Evolutionary conservation across 768 basidiomycete genomes (phyloP), one percentile per base, ranked within the genome.

Genomic region (Paxillus ammoniavirescens): DNA sequence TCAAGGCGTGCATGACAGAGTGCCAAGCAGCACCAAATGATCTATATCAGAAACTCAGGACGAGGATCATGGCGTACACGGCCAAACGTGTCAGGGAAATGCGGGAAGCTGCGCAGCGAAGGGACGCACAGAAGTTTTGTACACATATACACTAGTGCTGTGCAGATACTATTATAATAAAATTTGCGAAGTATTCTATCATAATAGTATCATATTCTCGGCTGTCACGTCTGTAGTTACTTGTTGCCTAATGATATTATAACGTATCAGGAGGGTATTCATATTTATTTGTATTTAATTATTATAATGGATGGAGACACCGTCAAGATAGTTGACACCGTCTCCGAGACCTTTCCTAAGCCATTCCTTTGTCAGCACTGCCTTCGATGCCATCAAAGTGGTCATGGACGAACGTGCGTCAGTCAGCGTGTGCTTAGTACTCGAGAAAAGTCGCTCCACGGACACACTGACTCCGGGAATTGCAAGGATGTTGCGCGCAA

Each of bases 361-460:
- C 60, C 60, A 61, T 41, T 55, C 58, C 56, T 64, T 64, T 1
- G 51, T 50, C 7, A 61, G 13, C 21, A 61, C 50, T 10, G 53
- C 53, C 41, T 33, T 47, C 10, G 53, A 49, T 8, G 47, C 55
- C 0, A 55, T 57, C 42, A 55, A 44, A 0, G 58, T 54, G 10
- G 56, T 53, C 58, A 64, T 57, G 2, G 60, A 64, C 0, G 56
- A 47, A 2, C 54, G 58, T 4, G 26, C 18, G 41, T 61, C 54
- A 6, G 52, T 46, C 3, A 60, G 35, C n/a, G 57, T 61, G 46
- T 57, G 57, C 17, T 57, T 49, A 15, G 44, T 40, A 41, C 53
- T 55, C n/a, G 60, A 63, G 42, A 63, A 65, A 1, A 65, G 47
- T 3, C 52, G 55, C 42, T 65, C 59, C 13, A 63, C 53, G 1